Conservation (phyloP, 2,329 filamentous ascomycete genomes). For the Apiospora marii region DNA sequence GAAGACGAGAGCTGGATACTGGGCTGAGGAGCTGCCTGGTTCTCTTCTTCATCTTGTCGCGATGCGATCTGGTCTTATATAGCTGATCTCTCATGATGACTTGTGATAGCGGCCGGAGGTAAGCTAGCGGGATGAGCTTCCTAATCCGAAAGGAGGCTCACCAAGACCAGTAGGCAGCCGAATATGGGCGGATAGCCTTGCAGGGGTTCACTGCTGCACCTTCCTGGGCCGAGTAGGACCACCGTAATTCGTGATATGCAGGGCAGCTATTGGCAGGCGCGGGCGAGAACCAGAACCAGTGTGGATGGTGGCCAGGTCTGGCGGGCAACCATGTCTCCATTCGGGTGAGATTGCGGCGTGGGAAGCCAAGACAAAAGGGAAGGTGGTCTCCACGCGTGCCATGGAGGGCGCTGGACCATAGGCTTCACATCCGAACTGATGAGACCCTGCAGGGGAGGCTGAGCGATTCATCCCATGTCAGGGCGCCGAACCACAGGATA, state of each 20-base stretch:
- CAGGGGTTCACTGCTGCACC: constrained; percentile 10
- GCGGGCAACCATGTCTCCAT: neutral
- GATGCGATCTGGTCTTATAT: constrained; percentile 22
- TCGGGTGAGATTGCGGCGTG: neutral
- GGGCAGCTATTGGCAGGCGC: constrained; percentile 10
- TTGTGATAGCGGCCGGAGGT: neutral
- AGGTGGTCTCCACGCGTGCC: neutral
- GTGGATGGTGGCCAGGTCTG: neutral
- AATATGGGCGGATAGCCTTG: constrained; percentile 17
- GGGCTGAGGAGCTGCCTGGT: constrained; percentile 24
- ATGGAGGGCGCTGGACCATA: neutral
- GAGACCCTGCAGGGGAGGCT: neutral
- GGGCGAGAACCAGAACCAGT: neutral
- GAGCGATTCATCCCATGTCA: neutral
- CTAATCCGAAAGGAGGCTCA: constrained; percentile 38
- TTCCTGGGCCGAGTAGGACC: constrained; percentile 8
- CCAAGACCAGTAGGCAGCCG: constrained; percentile 24
- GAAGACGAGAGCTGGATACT: constrained; percentile 26
- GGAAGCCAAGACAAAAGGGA: constrained; percentile 5
- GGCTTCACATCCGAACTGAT: constrained; percentile 11
- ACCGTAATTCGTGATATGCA: constrained; percentile 2
- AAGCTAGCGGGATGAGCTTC: constrained; percentile 36
- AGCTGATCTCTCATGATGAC: constrained; percentile 28
- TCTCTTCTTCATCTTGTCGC: constrained; percentile 11
- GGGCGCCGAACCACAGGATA: constrained; percentile 10